These are phyloP conservation scores for Lecanoromycetidae sp. DNA, from an alignment of 2,329 filamentous ascomycete species.

Conservation along the genomic window DNA sequence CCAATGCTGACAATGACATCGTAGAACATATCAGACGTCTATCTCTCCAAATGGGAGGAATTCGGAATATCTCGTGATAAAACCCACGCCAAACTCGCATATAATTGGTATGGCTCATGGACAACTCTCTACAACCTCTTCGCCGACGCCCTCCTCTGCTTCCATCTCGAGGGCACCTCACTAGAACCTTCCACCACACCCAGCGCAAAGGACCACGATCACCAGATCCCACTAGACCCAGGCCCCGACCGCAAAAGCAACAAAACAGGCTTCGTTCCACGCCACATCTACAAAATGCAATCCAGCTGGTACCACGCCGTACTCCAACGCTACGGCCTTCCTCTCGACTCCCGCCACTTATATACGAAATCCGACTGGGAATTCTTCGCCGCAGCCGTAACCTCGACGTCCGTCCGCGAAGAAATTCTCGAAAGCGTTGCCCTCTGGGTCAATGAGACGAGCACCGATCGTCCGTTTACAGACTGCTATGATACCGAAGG, in stretches of 20 bases:
- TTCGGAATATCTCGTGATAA: conserved; percentile 58
- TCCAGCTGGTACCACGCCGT: conserved; percentile 70
- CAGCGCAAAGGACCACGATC: conserved; percentile 18
- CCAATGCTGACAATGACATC: conserved; percentile 1
- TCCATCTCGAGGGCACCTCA: conserved; percentile 48
- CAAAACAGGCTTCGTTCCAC: conserved; percentile 53
- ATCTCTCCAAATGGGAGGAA: conserved; percentile 60
- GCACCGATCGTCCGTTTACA: conserved; percentile 62
- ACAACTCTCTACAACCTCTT: conserved; percentile 80
- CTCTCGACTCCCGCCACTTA: conserved; percentile 67
- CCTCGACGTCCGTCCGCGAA: conserved; percentile 52
- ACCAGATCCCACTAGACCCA: conserved; percentile 14
- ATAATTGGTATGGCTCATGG: conserved; percentile 70
- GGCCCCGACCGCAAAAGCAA: conserved; percentile 23
- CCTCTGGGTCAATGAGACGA: conserved; percentile 72
- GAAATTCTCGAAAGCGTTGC: conserved; percentile 65
- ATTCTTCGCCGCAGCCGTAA: conserved; percentile 73
- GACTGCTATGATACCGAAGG: conserved; percentile 76
- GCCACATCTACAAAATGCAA: conserved; percentile 64
- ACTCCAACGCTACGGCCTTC: conserved; percentile 69
- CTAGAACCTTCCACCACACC: conserved; percentile 16
- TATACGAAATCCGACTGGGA: conserved; percentile 90
- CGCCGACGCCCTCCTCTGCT: conserved; percentile 67
- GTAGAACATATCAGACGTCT: conserved; percentile 48
- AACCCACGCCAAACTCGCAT: conserved; percentile 64